phyloP scores from a whole-genome alignment of 257 asterid species.

The Solanum sejunctum region DNA sequence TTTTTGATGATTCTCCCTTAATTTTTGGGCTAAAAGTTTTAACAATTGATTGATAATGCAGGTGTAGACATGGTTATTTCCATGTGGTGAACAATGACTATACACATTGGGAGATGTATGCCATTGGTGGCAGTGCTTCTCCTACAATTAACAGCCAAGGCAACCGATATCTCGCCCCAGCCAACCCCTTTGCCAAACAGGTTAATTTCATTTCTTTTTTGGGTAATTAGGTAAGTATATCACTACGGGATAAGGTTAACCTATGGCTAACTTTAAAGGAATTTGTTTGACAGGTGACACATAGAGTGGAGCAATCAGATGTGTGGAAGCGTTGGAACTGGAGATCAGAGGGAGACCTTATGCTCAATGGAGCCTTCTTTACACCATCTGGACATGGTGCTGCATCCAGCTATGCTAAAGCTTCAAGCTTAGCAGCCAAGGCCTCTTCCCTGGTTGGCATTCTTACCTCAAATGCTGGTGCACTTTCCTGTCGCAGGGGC shows the following conservation, averaged over 20 bases:
- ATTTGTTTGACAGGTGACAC: conserved; percentile 45
- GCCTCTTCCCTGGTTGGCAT: conserved; percentile 54
- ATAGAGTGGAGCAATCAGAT: conserved; percentile 34
- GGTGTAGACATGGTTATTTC: conserved; percentile 92
- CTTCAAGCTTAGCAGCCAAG: conserved; percentile 82
- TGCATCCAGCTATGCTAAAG: conserved; percentile 63
- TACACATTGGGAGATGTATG: conserved; percentile 91
- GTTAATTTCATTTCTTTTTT: conserved; percentile 1
- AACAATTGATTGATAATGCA: conserved; percentile 7
- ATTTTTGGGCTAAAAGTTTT: background rate
- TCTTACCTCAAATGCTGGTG: conserved; percentile 72
- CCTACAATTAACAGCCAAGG: conserved; percentile 98
- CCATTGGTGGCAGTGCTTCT: conserved; percentile 92
- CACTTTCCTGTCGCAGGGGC: conserved; percentile 47
- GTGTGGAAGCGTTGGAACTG: conserved; percentile 84
- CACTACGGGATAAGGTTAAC: background rate
- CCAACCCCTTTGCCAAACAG: conserved; percentile 73
- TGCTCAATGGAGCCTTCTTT: conserved; percentile 88
- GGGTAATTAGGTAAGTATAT: background rate
- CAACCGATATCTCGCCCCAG: conserved; percentile 76
- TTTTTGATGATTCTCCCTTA: background rate
- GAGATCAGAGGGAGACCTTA: conserved; percentile 89
- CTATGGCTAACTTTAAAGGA: background rate
- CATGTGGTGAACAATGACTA: conserved; percentile 93
- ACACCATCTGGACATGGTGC: conserved; percentile 62